Evolutionary conservation across 805 yeast species (phyloP).

Genomic region (Candida jianshihensis): DNA sequence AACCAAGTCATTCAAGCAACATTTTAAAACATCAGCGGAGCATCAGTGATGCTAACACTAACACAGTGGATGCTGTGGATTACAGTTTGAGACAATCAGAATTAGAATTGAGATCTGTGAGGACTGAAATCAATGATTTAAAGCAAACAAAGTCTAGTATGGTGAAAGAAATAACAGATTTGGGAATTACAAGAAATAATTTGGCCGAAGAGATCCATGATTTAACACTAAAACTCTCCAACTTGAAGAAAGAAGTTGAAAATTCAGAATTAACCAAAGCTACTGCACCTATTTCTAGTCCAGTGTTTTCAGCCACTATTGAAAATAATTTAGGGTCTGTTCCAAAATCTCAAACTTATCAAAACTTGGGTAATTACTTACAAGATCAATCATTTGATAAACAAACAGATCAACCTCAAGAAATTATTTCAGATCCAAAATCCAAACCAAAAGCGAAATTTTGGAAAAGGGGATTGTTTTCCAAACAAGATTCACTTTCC

Average conservation of each 20-base stretch:
- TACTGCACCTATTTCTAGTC: no score
- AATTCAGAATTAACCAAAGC: neutral
- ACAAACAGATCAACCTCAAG: neutral
- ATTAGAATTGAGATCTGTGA: slow-evolving; percentile 33
- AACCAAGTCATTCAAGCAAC: neutral
- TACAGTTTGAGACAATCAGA: slow-evolving; percentile 22
- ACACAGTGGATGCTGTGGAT: slow-evolving; percentile 6
- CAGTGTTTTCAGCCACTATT: no score
- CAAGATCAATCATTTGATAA: neutral
- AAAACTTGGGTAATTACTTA: no score
- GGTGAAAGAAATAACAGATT: slow-evolving; percentile 42
- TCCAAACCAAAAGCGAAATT: slow-evolving; percentile 24
- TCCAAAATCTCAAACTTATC: no score
- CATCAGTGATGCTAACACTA: slow-evolving; percentile 12
- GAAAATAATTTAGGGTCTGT: no score
- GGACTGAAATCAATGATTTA: slow-evolving; percentile 33
- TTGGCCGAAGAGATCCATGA: slow-evolving; percentile 39
- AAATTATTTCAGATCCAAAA: slow-evolving; percentile 1
- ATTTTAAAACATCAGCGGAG: slow-evolving; percentile 2
- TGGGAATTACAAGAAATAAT: slow-evolving; percentile 39
- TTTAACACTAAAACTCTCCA: slow-evolving; percentile 22
- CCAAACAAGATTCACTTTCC: slow-evolving; percentile 2
- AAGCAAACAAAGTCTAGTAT: slow-evolving; percentile 37
- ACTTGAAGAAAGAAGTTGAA: neutral
- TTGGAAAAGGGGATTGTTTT: slow-evolving; percentile 25